Evolutionary conservation across 2,329 filamentous ascomycete genomes (phyloP).

Genomic region (Akanthomyces uredinophilus): DNA sequence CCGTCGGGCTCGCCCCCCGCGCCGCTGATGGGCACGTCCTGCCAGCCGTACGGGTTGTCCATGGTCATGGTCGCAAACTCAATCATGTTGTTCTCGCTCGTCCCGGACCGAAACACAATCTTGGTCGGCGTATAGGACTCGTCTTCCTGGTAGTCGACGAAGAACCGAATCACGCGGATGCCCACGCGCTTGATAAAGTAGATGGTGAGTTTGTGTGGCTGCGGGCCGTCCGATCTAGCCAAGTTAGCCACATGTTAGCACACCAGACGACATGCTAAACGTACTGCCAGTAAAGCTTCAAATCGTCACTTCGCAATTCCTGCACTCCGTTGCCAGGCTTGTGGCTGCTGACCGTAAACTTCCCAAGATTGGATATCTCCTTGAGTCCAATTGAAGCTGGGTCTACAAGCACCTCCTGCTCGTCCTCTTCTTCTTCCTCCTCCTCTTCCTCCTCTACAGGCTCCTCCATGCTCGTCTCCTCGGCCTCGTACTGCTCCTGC

Average conservation of each 20-base stretch:
- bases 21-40: conserved; percentile 64
- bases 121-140: conserved; percentile 96
- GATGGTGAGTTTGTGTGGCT: conserved; percentile 76
- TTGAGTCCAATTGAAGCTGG: conserved; percentile 57
- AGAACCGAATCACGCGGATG: conserved; percentile 73
- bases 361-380: conserved; percentile 78
- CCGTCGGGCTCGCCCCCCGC: conserved; percentile 57
- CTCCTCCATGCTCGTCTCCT: conserved; percentile 24
- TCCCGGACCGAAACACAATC: conserved; percentile 83
- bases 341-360: conserved; percentile 75
- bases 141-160: conserved; percentile 85
- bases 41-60: conserved; percentile 79
- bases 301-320: conserved; percentile 68
- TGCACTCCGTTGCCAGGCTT: conserved; percentile 77
- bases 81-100: conserved; percentile 84
- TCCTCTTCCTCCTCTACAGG: conserved; percentile 28
- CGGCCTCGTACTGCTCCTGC: conserved; percentile 20
- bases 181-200: conserved; percentile 81
- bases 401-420: conserved; percentile 43
- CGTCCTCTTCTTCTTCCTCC: conserved; percentile 34
- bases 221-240: conserved; percentile 70
- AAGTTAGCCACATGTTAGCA: neutral
- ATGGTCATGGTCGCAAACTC: conserved; percentile 80
- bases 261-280: conserved; percentile 22
- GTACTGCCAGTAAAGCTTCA: conserved; percentile 74